Evolutionary conservation across 2,329 filamentous ascomycete species (phyloP), one percentile per base, ranked within the genome.

Genomic region (Diaporthe helianthi): DNA sequence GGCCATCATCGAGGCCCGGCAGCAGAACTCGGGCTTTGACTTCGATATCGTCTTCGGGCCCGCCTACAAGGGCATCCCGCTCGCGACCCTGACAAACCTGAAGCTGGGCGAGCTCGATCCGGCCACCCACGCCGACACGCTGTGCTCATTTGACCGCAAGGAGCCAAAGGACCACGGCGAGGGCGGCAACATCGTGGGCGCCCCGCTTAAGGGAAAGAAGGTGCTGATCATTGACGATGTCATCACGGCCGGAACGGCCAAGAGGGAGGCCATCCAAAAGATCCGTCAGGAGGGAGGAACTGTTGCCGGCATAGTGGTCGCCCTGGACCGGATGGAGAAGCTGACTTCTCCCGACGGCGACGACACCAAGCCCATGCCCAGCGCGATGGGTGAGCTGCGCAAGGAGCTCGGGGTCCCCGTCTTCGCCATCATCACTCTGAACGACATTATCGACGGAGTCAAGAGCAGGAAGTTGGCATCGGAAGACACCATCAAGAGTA

Each of bases 111-210:
- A 90, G 76, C 82, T 94, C 13, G 89, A 93, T 72, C 83, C 87
- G 22, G 80, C 83, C 63, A 87, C 85, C 71, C 96, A 92, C 80
- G 88, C 88, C 68, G 81, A 86, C 52, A 85, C 92, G 69, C 93
- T 90, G 77, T 98, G 97, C 83, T 91, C 90, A 41, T 98, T 97
- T 83, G 97, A 98, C 82, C 89, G 96, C 77, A 98, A 98, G 83
- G 96, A 98, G 83, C 92, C 91, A 76, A 98, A 98, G 85, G 92
- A 93, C 77, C 95, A 98, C 79, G 95, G 96, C 53, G 96, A 99
- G 82, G 95, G 95, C 41, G 95, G 96, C 53, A 92, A 89, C 78
- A 97, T 98, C 76, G 94, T 98, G 17, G 96, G 96, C 13, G 92
- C 93, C 36, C 87, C 91, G 8, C 84, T 98, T 65, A 92, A 92